Percentiles rank a stretch among this genome's conserved stretches.
Evolutionary conservation across 108 stramenopile species (phyloP).

Genomic region (Fragilariopsis cylindrus): DNA sequence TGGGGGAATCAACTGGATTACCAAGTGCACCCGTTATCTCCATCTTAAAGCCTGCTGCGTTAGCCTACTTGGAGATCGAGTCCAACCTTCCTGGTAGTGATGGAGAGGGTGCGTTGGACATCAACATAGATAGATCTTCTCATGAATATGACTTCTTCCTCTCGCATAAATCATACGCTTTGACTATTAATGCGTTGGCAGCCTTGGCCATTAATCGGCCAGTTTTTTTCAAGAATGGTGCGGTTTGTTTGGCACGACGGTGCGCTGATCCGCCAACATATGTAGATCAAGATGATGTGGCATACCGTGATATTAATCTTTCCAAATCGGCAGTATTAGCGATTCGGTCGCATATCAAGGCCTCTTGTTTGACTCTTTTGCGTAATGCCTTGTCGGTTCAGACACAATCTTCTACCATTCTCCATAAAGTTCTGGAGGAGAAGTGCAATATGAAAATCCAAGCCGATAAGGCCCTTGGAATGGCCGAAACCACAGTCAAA

Average conservation of each 20-base stretch:
- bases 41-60: slow-evolving; percentile 81
- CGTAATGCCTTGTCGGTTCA: slow-evolving; percentile 83
- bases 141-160: slow-evolving; percentile 79
- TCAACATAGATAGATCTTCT: slow-evolving; percentile 46
- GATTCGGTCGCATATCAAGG: slow-evolving; percentile 63
- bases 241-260: slow-evolving; percentile 72
- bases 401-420: slow-evolving; percentile 56
- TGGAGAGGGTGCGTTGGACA: slow-evolving; percentile 33
- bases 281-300: slow-evolving; percentile 29
- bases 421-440: slow-evolving; percentile 56
- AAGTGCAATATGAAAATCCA: slow-evolving; percentile 74
- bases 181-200: slow-evolving; percentile 81
- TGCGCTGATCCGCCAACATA: slow-evolving; percentile 63
- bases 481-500: slow-evolving; percentile 73
- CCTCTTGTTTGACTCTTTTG: slow-evolving; percentile 80
- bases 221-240: slow-evolving; percentile 77
- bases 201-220: slow-evolving; percentile 77
- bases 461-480: slow-evolving; percentile 80
- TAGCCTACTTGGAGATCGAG: slow-evolving; percentile 82
- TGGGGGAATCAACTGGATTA: slow-evolving; percentile 37
- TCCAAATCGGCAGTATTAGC: slow-evolving; percentile 44
- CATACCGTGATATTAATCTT: slow-evolving; percentile 6
- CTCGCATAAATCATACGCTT: slow-evolving; percentile 80
- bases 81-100: slow-evolving; percentile 49
- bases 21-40: slow-evolving; percentile 72